Base-by-base conservation (phyloP, 2,329 filamentous ascomycete genomes). In the Diaporthe helianthi region DNA sequence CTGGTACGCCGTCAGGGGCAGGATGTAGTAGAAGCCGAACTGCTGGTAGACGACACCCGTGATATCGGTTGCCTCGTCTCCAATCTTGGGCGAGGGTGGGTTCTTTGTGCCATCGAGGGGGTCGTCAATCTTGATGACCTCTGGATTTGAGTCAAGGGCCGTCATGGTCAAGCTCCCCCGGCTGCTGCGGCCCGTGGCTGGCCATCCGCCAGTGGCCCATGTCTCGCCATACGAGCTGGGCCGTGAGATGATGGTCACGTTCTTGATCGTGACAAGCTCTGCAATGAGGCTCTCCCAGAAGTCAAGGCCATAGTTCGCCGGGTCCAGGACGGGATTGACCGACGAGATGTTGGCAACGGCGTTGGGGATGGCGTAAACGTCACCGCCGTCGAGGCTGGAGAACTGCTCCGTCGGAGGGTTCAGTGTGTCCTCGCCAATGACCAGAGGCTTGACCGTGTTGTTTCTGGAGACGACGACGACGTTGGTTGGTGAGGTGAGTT, bases 241-340 rank as follows among this genome's bases (percentile, higher is more conserved):
- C 67, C 86, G 86, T 63, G 84, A 83, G 54, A 92, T 78, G 52
- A 87, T 88, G 15, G 80, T 83, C 1, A 88, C 86, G 54, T 79
- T 83, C 73, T 83, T 83, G 55, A 93, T 80, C 0, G 87, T 91
- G 17, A 93, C 90, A 9, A 92, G 81, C 78, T 92, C 89, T 33
- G 90, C 91, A 66, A 82, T 83, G 69, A 93, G 79, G 71, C 86
- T 89, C 83, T 93, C 89, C 91, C 90, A 93, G 76, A 92, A 93
- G 77, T 93, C 91, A 36, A 93, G 81, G 2, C 90, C 91, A 74
- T 89, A 93, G 51, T 81, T 79, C 26, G 80, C 79, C 2, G 90
- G 90, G 71, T 90, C 77, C 47, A 93, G 83, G 17, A 80, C 80
- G 0, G 90, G 90, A 76, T 93, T 92, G 41, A 76, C 80, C 7